Evolutionary conservation across 106 monocot genomes (phyloP), one percentile per base, ranked within the genome.

Genomic region (Agapanthus africanus): DNA sequence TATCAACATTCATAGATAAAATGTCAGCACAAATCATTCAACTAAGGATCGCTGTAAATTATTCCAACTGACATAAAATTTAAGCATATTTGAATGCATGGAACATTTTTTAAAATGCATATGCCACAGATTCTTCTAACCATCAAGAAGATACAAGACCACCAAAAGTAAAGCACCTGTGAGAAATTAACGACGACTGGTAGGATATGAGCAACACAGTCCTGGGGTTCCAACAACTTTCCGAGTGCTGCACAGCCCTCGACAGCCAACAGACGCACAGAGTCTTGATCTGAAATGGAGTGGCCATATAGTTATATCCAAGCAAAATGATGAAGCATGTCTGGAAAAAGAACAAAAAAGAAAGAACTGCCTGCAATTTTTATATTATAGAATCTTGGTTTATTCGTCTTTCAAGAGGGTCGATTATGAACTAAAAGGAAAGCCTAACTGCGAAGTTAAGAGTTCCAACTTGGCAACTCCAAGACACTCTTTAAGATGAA

Each of bases 211-310:
- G 89, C 77, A 23, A 90, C 80, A 78, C 93, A 93, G 64, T 93
- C 93, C 75, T 89, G 93, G 39, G 93, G 83, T 76, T 90, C 89
- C 70, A 93, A 76, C 72, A 93, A 69, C 40, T 93, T 89, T 60
- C 93, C 93, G 65, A 93, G 89, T 36, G 89, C 84, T 14, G 93
- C 93, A 74, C 93, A 93, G 23, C 93, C 89, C 65, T 93, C 93
- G 70, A 93, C 93, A 79, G 89, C 93, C 76, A 93, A 76, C 21
- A 93, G 40, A 19, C 93, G 80, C 25, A 93, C 93, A 46, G 93
- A 93, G 78, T 93, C 93, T 82, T 93, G 93, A 66, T 93, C 93
- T 93, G 67, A 35, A 74, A 65, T 22, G 39, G 26, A 65, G 39
- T 37, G 23, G 22, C 25, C 10, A 65, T 39, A 26, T 8, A 65